phyloP scores from a whole-genome alignment of 2,329 filamentous ascomycete species.

The Endoconidiophora laricicola region DNA sequence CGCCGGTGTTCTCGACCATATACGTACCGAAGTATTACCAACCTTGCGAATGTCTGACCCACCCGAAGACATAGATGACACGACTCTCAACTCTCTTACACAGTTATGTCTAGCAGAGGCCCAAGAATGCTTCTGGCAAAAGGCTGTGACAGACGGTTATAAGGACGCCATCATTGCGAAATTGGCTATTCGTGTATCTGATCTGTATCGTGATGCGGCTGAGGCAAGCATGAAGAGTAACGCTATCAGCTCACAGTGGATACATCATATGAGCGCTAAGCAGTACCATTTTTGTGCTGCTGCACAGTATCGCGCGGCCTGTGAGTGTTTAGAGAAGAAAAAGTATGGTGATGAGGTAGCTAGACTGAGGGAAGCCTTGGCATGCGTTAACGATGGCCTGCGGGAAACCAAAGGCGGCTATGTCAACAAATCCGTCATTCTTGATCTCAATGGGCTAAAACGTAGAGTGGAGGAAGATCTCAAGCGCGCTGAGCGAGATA shows the following conservation, averaged over 20 bases:
- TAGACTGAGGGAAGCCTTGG: constrained; percentile 62
- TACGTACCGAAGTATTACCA: constrained; percentile 60
- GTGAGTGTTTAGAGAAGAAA: constrained; percentile 81
- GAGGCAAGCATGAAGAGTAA: constrained; percentile 81
- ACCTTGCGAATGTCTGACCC: constrained; percentile 67
- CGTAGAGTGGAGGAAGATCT: constrained; percentile 69
- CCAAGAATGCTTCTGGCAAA: constrained; percentile 97
- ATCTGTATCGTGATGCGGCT: constrained; percentile 70
- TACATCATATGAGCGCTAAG: constrained; percentile 93
- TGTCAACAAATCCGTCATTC: constrained; percentile 64
- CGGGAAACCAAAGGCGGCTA: constrained; percentile 60
- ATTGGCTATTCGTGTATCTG: constrained; percentile 73
- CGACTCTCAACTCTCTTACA: constrained; percentile 68
- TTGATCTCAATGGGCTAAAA: constrained; percentile 72
- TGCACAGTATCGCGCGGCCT: constrained; percentile 79
- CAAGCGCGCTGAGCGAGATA: constrained; percentile 87
- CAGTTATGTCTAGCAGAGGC: constrained; percentile 79
- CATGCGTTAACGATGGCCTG: constrained; percentile 70
- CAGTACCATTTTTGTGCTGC: constrained; percentile 94
- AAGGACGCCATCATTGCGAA: constrained; percentile 88
- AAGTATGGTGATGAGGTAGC: constrained; percentile 94
- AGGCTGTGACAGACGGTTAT: constrained; percentile 82
- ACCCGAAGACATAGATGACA: constrained; percentile 87
- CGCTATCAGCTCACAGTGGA: constrained; percentile 84
- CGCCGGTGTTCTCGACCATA: constrained; percentile 66